These are phyloP conservation scores for Sclerospora graminicola DNA, from an alignment of 352 stramenopile species.

Conservation along the genomic window DNA sequence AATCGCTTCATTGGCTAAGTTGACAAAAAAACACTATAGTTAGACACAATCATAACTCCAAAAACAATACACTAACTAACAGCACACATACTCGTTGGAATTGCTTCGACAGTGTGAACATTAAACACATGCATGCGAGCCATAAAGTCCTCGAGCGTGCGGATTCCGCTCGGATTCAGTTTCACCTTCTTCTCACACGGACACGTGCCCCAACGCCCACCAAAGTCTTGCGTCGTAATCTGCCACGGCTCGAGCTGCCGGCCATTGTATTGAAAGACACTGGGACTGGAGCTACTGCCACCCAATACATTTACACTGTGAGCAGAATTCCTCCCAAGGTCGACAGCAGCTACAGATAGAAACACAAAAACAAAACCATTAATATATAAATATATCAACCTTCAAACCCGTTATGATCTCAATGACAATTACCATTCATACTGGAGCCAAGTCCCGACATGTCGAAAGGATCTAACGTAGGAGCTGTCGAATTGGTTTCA, in stretches of 20 bases:
- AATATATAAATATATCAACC: too few relatives aligned
- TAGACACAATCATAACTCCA: conserved; percentile 6
- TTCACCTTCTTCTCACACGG: conserved; percentile 80
- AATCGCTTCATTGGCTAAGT: conserved; percentile 79
- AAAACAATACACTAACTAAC: conserved; percentile 3
- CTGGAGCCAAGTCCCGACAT: conserved; percentile 55
- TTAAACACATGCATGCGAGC: conserved; percentile 66
- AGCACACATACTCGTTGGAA: conserved; percentile 72
- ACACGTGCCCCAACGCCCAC: conserved; percentile 67
- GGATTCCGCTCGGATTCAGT: conserved; percentile 70
- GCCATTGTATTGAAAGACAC: conserved; percentile 72
- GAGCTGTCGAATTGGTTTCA: conserved; percentile 20
- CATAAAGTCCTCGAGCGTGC: conserved; percentile 77
- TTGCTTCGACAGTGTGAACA: conserved; percentile 79
- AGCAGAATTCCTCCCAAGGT: conserved; percentile 32
- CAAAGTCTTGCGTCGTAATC: conserved; percentile 86
- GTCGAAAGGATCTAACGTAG: conserved; percentile 64
- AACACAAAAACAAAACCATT: conserved; percentile 5
- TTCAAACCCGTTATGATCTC: too few relatives aligned
- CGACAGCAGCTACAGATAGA: conserved; percentile 21
- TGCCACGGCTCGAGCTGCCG: conserved; percentile 69
- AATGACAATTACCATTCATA: conserved; percentile 43
- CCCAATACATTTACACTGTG: conserved; percentile 22
- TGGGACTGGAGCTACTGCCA: conserved; percentile 20
- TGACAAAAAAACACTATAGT: conserved; percentile 1